Base-by-base conservation (phyloP, 1,284 basidiomycete genomes). In the Laetiporus sulphureus region DNA sequence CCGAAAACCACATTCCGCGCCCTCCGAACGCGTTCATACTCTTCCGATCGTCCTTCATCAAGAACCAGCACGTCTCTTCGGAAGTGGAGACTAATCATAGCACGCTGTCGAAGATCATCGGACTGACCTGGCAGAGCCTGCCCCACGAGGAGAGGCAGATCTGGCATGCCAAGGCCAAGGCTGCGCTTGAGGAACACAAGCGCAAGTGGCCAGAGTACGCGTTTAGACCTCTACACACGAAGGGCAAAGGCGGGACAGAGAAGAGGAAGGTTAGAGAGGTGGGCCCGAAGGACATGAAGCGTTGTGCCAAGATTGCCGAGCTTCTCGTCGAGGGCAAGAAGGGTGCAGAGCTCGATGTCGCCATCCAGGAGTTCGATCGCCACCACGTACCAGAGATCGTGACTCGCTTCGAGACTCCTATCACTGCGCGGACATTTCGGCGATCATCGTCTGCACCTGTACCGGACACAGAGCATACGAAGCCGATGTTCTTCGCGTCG, bases 21-120 rank as follows among this genome's bases (percentile, higher is more conserved):
- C 92, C 92, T 1, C 84, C 91, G 31, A 96, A 96, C 65, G 91
- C 93, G 36, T 96, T 95, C 69, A 95, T 96, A 56, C 80, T 96
- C 62, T 96, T 93, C 67, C 79, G 93, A 49, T 89, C 87, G 25
- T 84, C 90, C 40, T 91, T 92, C 59, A 89, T 93, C 56, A 76
- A 79, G 41, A 77, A 77, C 45, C 78, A 84, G 54, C 73, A 85
- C 48, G 80, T 91, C 34, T 80, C 87, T 4, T 73, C 77, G 23
- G 75, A 78, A 49, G 79, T 90, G 42, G 85, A 90, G 61, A 79
- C 82, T n/a, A 80, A 87, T 52, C 85, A 90, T 59, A 83, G 81
- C 58, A 87, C 84, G 25, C 68, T 84, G 33, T 81, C 62, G 30
- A 62, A 64, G 59, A 67, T 67, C 56, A 61, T 65, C 46, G 65